A percentile compares a stretch with the other conserved stretches of the same genome.
phyloP scores from a whole-genome alignment of 345 rosid species.

The Acer saccharum region DNA sequence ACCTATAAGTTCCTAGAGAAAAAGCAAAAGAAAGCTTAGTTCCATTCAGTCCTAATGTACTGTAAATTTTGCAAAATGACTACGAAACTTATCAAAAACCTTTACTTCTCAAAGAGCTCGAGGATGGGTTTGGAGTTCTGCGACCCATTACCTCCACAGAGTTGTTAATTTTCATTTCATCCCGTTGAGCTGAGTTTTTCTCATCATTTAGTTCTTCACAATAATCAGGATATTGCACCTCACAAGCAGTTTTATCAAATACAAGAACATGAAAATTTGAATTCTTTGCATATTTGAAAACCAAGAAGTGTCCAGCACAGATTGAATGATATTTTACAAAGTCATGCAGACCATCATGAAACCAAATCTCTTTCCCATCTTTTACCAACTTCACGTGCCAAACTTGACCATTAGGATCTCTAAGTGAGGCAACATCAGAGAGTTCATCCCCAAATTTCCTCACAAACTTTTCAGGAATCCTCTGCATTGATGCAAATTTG shows the following conservation, averaged over 20 bases:
- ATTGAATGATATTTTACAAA: slow-evolving; percentile 38
- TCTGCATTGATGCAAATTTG: slow-evolving; percentile 24
- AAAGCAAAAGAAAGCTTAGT: slow-evolving; percentile 3
- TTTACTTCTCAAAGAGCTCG: not conserved
- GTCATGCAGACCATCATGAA: slow-evolving; percentile 43
- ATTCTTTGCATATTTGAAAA: slow-evolving; percentile 38
- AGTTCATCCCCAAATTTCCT: slow-evolving; percentile 34
- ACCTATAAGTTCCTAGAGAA: not conserved
- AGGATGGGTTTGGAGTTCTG: not conserved
- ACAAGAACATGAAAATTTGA: slow-evolving; percentile 37
- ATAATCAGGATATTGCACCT: slow-evolving; percentile 32
- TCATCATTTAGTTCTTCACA: not conserved
- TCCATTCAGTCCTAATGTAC: not conserved
- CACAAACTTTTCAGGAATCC: slow-evolving; percentile 37
- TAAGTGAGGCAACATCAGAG: slow-evolving; percentile 31
- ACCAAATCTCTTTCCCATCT: slow-evolving; percentile 31
- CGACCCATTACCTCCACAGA: slow-evolving; percentile 18
- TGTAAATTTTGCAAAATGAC: not conserved
- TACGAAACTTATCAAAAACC: not conserved
- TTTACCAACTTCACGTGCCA: slow-evolving; percentile 40
- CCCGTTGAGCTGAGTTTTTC: not conserved
- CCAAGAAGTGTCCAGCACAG: slow-evolving; percentile 29
- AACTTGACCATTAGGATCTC: slow-evolving; percentile 30
- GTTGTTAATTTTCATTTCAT: slow-evolving; percentile 21
- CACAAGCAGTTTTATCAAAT: slow-evolving; percentile 35